Evolutionary conservation across 345 rosid species (phyloP), one percentile per base, ranked within the genome.

Genomic region (Brassica rapa): DNA sequence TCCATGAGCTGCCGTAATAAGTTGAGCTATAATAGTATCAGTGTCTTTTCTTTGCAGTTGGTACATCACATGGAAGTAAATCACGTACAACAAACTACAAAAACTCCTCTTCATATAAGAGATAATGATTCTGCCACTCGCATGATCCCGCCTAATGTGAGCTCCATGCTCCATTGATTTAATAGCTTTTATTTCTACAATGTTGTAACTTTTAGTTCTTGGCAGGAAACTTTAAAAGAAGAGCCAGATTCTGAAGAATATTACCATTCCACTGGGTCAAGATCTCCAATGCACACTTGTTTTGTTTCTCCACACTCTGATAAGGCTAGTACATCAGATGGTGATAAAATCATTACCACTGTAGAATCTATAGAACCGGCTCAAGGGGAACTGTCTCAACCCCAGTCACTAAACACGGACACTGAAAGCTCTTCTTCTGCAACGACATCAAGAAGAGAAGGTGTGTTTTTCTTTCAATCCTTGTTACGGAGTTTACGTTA

Each of bases 191-290:
- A 9, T 21, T 32, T 68, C 19, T 8, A 27, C 71, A 59, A 57
- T 56, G 69, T 66, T 71, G 32, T 69, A 68, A 69, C 66, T 43
- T 51, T 65, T 15, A 61, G 9, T 46, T 60, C 24, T 75, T 75
- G 56, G 25, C 80, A 75, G 97, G 97, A 86, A 75, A 80, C 77
- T n/a, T 80, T 74, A 24, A 77, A 83, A 74, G 89, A 87, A 74
- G 88, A 88, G 72, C 87, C 91, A 29, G 90, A 88, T 68, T 75
- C 85, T 74, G 89, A 87, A 69, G 93, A 84, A 80, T 85, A 79
- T 46, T 81, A 70, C 85, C 87, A 85, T 68, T 84, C 89, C 35
- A 67, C 59, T 65, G 88, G 83, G 10, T 80, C 41, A 66, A 85
- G 81, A 68, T 83, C 83, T 78, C 87, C 84, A 73, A 41, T 78